Evolutionary conservation across 768 basidiomycete species (phyloP).

Genomic region (Trichaptum fuscoviolaceum): DNA sequence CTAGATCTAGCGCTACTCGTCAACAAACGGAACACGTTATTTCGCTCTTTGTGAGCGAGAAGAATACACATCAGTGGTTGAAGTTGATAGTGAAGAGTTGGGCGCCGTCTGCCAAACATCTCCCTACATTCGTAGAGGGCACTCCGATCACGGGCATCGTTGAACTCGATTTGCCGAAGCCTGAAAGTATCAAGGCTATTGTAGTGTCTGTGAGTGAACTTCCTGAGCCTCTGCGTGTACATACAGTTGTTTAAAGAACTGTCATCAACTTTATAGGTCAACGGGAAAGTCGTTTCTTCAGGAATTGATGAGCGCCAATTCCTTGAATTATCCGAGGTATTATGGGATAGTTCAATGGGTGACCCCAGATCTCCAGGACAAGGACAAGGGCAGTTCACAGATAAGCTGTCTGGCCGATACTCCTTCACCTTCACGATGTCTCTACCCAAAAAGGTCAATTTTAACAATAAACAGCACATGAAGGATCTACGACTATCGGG

Average conservation of each 20-base stretch:
- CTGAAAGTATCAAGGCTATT: slow-evolving; percentile 45
- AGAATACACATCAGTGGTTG: slow-evolving; percentile 38
- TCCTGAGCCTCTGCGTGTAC: not conserved
- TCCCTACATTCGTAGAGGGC: slow-evolving; percentile 44
- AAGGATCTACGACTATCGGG: not conserved
- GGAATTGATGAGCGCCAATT: not conserved
- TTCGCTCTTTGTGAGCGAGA: slow-evolving; percentile 38
- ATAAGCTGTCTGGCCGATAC: slow-evolving; percentile 4
- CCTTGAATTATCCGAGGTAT: slow-evolving; percentile 4
- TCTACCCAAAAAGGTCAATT: not conserved
- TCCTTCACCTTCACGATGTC: slow-evolving; percentile 5
- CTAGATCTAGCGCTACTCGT: not conserved
- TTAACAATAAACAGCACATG: not conserved
- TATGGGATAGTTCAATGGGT: slow-evolving; percentile 6
- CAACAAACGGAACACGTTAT: slow-evolving; percentile 29
- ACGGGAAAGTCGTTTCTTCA: not conserved
- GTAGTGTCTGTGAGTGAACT: slow-evolving; percentile 35
- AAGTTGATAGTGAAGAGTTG: slow-evolving; percentile 42
- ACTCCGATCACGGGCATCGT: slow-evolving; percentile 48
- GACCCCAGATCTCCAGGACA: not conserved
- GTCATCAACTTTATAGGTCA: not conserved
- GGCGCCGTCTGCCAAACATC: slow-evolving; percentile 28
- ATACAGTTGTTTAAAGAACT: too few relatives aligned
- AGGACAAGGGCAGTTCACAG: not conserved
- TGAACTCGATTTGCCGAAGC: slow-evolving; percentile 44